Evolutionary conservation across 2,329 filamentous ascomycete species (phyloP), one percentile per base, ranked within the genome.

Genomic region (Pyricularia sp.): DNA sequence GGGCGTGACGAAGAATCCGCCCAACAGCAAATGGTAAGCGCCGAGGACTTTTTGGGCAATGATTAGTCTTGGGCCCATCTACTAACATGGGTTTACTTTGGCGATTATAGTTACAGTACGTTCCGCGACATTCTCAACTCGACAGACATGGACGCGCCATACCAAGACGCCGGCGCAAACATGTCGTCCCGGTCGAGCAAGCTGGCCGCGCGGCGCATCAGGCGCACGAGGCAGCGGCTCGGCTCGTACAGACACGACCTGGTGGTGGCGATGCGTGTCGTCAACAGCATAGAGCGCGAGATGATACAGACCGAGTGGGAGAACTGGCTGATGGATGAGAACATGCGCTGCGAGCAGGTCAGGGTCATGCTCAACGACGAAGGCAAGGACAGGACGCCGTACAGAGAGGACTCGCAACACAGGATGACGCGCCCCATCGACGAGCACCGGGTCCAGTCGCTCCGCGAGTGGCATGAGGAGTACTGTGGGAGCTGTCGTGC

Each of bases 251-350:
- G 95, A 2, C 93, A 99, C 77, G 93, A 98, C 76, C 83, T 99
- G 25, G 81, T 98, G 2, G 94, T 99, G 5, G 93, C 94, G 5
- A 88, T 98, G 82, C 88, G 94, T n/a, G 87, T 97, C 2, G 90
- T 98, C 70, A 97, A 98, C 79, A 90, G 86, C 69, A 88, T 98
- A 31, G 95, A 98, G 82, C 85, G 86, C 70, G 93, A 97, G 78
- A 90, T 97, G 77, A 79, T 98, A 68, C 86, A 88, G 74, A 90
- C 91, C 0, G 94, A 97, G 78, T 99, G 93, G 90, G 94, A 97
- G 80, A 92, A 92, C 72, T 99, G 94, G 94, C 84, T 98, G 33
- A 79, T 86, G 3, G 90, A 92, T 72, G 95, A 99, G 80, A 90
- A 88, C 72, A 79, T 83, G 42, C 86, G 92, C 66, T 99, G 95